Evolutionary conservation across 257 asterid species (phyloP).

Genomic region (Solanum appendiculatum): DNA sequence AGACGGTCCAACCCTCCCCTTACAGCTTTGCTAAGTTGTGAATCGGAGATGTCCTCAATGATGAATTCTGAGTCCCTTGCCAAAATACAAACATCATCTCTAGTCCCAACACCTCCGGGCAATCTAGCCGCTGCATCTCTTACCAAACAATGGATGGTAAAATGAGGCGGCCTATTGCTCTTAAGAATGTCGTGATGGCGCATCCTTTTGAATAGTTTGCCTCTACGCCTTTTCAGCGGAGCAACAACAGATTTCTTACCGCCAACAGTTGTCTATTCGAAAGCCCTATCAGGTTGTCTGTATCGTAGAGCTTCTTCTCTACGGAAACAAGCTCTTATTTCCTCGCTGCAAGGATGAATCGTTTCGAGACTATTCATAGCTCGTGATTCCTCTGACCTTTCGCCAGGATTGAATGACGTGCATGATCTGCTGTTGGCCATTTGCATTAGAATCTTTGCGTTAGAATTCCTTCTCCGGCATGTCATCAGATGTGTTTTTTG

Average conservation of each 20-base stretch:
- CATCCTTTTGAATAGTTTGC: conserved; percentile 90
- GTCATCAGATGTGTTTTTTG: background rate
- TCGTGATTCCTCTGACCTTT: conserved; percentile 15
- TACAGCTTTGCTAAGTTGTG: conserved; percentile 82
- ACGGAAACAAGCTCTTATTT: conserved; percentile 68
- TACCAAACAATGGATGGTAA: conserved; percentile 84
- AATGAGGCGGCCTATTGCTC: conserved; percentile 75
- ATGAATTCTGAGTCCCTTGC: conserved; percentile 84
- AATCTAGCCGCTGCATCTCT: conserved; percentile 94
- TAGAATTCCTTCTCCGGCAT: background rate
- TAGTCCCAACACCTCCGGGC: conserved; percentile 88
- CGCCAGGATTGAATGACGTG: too few relatives aligned
- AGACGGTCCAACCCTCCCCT: conserved; percentile 91
- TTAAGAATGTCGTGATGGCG: conserved; percentile 89
- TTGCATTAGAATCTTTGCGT: background rate
- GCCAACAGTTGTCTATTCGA: conserved; percentile 69
- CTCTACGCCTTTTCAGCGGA: conserved; percentile 92
- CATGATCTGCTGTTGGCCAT: background rate
- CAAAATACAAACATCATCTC: conserved; percentile 82
- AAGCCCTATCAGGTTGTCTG: conserved; percentile 81
- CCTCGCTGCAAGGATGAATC: conserved; percentile 70
- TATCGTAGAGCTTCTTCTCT: conserved; percentile 87
- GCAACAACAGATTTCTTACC: conserved; percentile 84
- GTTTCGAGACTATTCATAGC: conserved; percentile 84
- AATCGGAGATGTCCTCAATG: conserved; percentile 78